Conservation (phyloP, 2,329 filamentous ascomycete genomes). For the Penicillium expansum region DNA sequence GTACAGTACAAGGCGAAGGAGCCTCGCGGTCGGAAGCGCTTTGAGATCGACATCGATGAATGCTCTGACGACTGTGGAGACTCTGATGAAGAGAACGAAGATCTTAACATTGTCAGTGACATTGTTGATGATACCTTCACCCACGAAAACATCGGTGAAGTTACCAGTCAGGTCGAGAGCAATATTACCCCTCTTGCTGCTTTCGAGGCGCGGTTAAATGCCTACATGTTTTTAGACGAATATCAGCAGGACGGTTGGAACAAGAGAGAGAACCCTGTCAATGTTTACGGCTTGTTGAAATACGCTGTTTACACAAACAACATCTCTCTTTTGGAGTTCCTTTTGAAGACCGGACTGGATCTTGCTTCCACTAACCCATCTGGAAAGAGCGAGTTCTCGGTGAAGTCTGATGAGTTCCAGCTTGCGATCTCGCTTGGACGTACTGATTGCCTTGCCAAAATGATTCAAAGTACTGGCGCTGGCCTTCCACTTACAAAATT, state of each 20-base stretch:
- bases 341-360: constrained; percentile 53
- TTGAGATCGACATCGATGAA: constrained; percentile 31
- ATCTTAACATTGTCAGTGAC: constrained; percentile 44
- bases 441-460: constrained; percentile 44
- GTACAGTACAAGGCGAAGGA: constrained; percentile 65
- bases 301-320: constrained; percentile 57
- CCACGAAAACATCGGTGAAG: constrained; percentile 70
- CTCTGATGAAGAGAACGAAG: constrained; percentile 23
- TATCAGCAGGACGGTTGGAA: background rate
- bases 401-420: constrained; percentile 30
- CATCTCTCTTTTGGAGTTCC: constrained; percentile 51
- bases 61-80: constrained; percentile 32
- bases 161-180: constrained; percentile 67
- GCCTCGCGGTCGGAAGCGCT: constrained; percentile 45
- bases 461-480: constrained; percentile 65
- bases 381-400: background rate
- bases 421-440: constrained; percentile 46
- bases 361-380: constrained; percentile 10
- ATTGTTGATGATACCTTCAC: constrained; percentile 68
- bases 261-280: background rate
- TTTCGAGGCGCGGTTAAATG: constrained; percentile 44
- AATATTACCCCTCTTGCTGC: constrained; percentile 55
- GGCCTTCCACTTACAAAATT: constrained; percentile 68
- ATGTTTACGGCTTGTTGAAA: constrained; percentile 29
- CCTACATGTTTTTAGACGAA: constrained; percentile 23